Evolutionary conservation across 176 grass and related monocot genomes (phyloP).

Genomic region (Chloris gayana): DNA sequence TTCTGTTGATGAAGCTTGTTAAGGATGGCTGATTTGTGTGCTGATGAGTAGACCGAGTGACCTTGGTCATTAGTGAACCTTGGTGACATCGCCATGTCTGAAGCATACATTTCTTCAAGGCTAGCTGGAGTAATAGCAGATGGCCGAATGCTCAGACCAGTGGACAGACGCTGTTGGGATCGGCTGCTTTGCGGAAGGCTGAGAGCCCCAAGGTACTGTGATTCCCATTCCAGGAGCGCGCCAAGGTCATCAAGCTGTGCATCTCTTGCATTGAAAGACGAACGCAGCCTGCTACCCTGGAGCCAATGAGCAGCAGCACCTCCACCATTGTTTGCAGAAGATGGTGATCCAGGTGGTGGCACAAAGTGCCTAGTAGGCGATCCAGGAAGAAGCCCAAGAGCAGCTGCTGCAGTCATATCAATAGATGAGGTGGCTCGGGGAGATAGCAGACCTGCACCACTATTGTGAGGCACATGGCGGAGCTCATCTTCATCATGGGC

Average conservation of each 20-base stretch:
- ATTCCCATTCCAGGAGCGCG: conserved; percentile 56
- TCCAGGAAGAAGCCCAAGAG: conserved; percentile 58
- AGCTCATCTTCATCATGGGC: conserved; percentile 83
- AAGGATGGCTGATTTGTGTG: conserved; percentile 76
- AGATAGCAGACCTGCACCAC: conserved; percentile 57
- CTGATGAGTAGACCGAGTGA: conserved; percentile 60
- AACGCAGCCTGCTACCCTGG: conserved; percentile 77
- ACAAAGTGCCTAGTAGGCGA: conserved; percentile 50
- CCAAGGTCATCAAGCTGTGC: conserved; percentile 66
- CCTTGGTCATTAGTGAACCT: conserved; percentile 75
- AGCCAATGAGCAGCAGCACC: conserved; percentile 44
- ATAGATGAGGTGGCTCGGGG: conserved; percentile 70
- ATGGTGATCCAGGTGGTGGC: conserved; percentile 62
- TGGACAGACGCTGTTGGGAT: conserved; percentile 34
- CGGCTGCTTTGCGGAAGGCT: conserved; percentile 43
- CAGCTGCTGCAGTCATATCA: conserved; percentile 69
- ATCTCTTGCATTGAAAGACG: conserved; percentile 88
- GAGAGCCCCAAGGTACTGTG: conserved; percentile 70
- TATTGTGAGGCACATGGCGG: conserved; percentile 67
- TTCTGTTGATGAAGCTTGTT: conserved; percentile 68
- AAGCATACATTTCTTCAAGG: conserved; percentile 74
- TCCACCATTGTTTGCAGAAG: conserved; percentile 45
- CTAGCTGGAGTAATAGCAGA: conserved; percentile 55
- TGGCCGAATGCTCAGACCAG: conserved; percentile 46
- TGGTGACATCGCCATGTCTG: conserved; percentile 66